Base-by-base conservation (phyloP, 192 early-diverging fungal genomes). In the Phlyctochytrium arcticum region DNA sequence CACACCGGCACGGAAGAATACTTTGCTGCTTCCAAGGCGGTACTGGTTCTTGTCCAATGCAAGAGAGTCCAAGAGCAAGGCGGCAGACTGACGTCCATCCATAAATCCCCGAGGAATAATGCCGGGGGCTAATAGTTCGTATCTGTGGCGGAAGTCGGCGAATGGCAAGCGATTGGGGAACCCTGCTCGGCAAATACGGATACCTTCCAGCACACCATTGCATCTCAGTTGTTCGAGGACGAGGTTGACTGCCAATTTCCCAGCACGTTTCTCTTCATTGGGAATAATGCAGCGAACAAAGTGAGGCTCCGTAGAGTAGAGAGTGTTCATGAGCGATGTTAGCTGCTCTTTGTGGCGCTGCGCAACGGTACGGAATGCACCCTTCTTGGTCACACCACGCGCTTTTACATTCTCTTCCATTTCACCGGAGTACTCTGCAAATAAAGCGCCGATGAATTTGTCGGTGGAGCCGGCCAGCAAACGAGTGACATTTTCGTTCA, bases 271-370 rank as follows among this genome's bases (percentile, higher is more conserved):
- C 55, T 95, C 89, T 27, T 89, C 75, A 64, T 98, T 98, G 6
- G 96, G 96, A 42, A 98, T 70, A 68, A 98, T 98, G 80, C 96
- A 98, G 24, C 96, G 92, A 35, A 98, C 95, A 81, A 98, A 98
- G 75, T 98, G 96, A 24, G 96, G 96, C 51, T 92, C 82, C 1
- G 95, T 98, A 35, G 86, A 82, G 72, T 94, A 85, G 4, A 98
- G 79, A 66, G 89, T 88, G n/a, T 85, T 84, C 93, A 98, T 94
- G 29, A 98, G 79, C 15, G 87, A 73, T 30, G 81, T 79, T 54
- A 98, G 80, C 65, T 95, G 92, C 66, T 98, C 92, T 73, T 98
- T 98, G 72, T 98, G 95, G 9, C 90, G 77, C 73, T 93, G 94
- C 1, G 85, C 90, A 9, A 98, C 95, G 0, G 96, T 98, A 35